Base-by-base conservation (phyloP, 1,284 basidiomycete genomes). In the Trichosporon sp. region DNA sequence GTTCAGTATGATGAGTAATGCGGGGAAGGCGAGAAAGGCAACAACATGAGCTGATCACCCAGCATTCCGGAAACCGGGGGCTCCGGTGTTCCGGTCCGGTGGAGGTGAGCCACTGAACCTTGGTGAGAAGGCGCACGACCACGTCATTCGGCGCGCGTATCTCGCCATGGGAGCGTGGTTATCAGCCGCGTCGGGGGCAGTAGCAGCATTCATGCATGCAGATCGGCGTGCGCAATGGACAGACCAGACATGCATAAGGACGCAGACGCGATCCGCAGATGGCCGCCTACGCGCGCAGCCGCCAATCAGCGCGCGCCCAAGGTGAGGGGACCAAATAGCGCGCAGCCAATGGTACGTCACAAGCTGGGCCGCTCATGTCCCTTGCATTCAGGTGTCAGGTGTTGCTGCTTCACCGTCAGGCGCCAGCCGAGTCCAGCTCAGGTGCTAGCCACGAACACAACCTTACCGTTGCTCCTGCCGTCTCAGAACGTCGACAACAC, bases 1-100 rank as follows among this genome's bases (percentile, higher is more conserved):
- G 27, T 73, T 77, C 1, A 74, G 75, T 25, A n/a, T 23, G 47
- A 51, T 25, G 47, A 51, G 47, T 21, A 51, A 51, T 21, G 47
- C 15, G 23, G 47, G 47, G 47, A 51, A 51, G 47, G 23, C 47
- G 38, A n/a, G 38, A 18, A 18, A 42, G 38, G 18, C 18, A 8
- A 42, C 38, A 42, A 42, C 38, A 42, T 42, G 15, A 42, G 15
- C 3, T n/a, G 15, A 15, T 42, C 38, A 42, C 15, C 38, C 38
- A 42, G 38, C 38, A 42, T 42, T 42, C 38, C 38, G 38, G 23
- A 21, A 25, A 51, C 6, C 47, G 23, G 47, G 47, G 47, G 47
- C 47, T 51, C 47, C 47, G 47, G 47, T 8, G 47, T 51, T 51
- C 47, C 47, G 47, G 47, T 21, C 47, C 47, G 47, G 47, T 51